phyloP scores from a whole-genome alignment of 371 early-diverging fungal species.

The Fennellomyces sp. region DNA sequence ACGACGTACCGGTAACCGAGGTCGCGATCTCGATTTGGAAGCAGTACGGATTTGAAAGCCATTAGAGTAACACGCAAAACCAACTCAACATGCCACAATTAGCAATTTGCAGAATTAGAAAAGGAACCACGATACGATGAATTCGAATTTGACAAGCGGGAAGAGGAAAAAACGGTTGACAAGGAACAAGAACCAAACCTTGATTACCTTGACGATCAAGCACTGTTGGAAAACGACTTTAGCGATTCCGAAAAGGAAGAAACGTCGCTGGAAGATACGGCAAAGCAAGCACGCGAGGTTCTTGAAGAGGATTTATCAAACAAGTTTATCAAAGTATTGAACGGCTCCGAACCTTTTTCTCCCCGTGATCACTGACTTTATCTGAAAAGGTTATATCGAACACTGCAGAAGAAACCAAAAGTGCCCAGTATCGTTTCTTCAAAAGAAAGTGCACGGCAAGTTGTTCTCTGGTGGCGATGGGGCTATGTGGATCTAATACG shows the following conservation, averaged over 20 bases:
- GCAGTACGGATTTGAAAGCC: too few relatives aligned
- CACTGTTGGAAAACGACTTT: not conserved
- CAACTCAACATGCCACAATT: not conserved
- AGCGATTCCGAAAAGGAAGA: not conserved
- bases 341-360: not conserved
- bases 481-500: not conserved
- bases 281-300: not conserved
- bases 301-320: not conserved
- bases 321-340: not conserved
- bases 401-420: not conserved
- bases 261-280: not conserved
- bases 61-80: not conserved
- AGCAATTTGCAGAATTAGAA: conserved; percentile 3
- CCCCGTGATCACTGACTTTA: not conserved
- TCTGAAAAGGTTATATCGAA: not conserved
- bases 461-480: not conserved
- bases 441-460: conserved; percentile 15
- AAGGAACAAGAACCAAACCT: conserved; percentile 1
- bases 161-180: not conserved
- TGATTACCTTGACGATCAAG: conserved; percentile 3
- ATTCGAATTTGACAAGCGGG: not conserved
- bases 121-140: not conserved
- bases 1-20: not conserved
- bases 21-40: not conserved
- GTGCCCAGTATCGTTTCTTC: conserved; percentile 9